Conservation (phyloP, 768 basidiomycete species). For the Boletellus ananas region DNA sequence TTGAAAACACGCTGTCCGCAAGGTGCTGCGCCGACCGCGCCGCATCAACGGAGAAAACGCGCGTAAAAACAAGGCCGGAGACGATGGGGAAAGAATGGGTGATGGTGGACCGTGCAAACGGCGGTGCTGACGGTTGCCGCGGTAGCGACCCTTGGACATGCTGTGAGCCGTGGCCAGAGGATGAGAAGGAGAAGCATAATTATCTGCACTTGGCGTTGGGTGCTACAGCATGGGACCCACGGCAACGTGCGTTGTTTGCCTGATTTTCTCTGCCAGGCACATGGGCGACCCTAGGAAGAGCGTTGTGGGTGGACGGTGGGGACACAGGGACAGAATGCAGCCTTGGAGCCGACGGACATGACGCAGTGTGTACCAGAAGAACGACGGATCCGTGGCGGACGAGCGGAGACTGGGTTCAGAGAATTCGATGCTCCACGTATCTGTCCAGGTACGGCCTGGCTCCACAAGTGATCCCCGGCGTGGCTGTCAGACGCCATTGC, state of each 20-base stretch:
- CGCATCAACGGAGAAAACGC: background rate
- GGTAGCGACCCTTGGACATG: background rate
- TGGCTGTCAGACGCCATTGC: slow-evolving; percentile 9
- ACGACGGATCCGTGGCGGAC: background rate
- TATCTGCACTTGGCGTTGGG: background rate
- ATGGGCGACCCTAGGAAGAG: slow-evolving; percentile 1
- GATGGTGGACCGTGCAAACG: background rate
- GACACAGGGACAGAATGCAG: slow-evolving; percentile 13
- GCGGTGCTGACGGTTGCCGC: background rate
- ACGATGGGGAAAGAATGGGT: too few species aligned
- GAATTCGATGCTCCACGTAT: slow-evolving; percentile 20
- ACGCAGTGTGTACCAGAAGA: slow-evolving; percentile 7
- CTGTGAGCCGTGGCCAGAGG: background rate
- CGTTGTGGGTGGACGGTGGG: slow-evolving; percentile 1
- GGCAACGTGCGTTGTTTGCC: background rate
- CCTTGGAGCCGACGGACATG: slow-evolving; percentile 18
- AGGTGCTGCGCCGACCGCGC: slow-evolving; percentile 11
- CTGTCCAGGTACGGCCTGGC: slow-evolving; percentile 7
- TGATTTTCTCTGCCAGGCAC: slow-evolving; percentile 2
- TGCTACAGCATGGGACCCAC: slow-evolving; percentile 9
- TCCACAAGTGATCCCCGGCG: slow-evolving; percentile 16
- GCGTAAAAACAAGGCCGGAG: background rate
- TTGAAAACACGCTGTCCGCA: slow-evolving; percentile 24
- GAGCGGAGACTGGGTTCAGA: slow-evolving; percentile 20
- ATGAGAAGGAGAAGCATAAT: background rate